A percentile compares a stretch with the other conserved stretches of the same genome.
Evolutionary conservation across 441 rosid species (phyloP).

Genomic region (Raphanus hybrid): DNA sequence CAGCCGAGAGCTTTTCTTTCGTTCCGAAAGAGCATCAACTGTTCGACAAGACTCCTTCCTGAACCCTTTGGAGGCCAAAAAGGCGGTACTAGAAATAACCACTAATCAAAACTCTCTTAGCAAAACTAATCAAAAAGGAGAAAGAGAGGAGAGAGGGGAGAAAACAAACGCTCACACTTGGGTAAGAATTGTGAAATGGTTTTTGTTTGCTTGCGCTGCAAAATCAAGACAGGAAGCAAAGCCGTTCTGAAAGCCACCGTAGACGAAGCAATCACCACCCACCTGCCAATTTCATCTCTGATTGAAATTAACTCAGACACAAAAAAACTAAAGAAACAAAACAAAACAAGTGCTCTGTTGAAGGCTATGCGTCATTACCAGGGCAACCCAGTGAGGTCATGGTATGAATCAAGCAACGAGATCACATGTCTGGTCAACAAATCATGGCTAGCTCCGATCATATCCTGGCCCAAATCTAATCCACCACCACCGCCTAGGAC

Average conservation of each 20-base stretch:
- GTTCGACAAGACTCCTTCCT: conserved; percentile 71
- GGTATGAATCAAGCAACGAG: conserved; percentile 75
- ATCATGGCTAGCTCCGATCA: conserved; percentile 43
- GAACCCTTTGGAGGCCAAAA: conserved; percentile 83
- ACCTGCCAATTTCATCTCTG: conserved; percentile 58
- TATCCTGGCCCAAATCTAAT: conserved; percentile 27
- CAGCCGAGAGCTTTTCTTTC: conserved; percentile 71
- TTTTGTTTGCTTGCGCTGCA: conserved; percentile 68
- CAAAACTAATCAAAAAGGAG: conserved; percentile 6
- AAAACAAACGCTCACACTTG: conserved; percentile 57
- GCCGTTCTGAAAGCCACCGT: conserved; percentile 72
- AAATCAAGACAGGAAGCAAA: conserved; percentile 64
- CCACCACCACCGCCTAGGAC: not conserved
- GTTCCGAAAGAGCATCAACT: conserved; percentile 53
- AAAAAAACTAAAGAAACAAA: not conserved
- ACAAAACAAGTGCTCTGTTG: not conserved
- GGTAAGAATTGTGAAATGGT: conserved; percentile 63
- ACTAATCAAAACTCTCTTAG: conserved; percentile 24
- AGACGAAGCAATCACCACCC: conserved; percentile 79
- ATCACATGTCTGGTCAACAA: conserved; percentile 55
- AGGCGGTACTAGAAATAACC: conserved; percentile 75
- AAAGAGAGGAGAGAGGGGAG: not conserved
- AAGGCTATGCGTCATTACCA: conserved; percentile 48
- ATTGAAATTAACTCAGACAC: conserved; percentile 30
- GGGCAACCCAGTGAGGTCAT: conserved; percentile 79